Conservation (phyloP, 805 yeast genomes). For the Ogataea salicorniae region DNA sequence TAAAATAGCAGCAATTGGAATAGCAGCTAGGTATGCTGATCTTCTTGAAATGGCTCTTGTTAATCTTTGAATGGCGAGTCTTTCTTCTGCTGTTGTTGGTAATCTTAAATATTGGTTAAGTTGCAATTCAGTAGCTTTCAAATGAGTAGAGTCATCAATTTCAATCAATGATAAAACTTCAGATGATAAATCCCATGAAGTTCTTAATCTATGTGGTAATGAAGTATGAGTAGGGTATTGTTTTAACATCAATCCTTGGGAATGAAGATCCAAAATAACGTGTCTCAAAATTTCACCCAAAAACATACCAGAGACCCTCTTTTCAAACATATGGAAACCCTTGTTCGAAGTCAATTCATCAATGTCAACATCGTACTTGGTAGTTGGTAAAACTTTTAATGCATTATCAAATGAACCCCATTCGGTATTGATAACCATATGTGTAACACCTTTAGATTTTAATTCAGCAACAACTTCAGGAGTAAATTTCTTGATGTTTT, state of each 20-base stretch:
- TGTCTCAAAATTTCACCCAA: slow-evolving; percentile 85
- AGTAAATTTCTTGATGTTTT: slow-evolving; percentile 70
- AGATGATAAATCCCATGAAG: slow-evolving; percentile 74
- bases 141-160: slow-evolving; percentile 72
- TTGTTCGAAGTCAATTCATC: slow-evolving; percentile 74
- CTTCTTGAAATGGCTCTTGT: slow-evolving; percentile 80
- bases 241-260: slow-evolving; percentile 50
- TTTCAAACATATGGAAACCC: slow-evolving; percentile 89
- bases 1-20: slow-evolving; percentile 81
- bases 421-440: slow-evolving; percentile 91
- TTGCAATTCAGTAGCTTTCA: slow-evolving; percentile 65
- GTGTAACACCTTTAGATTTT: slow-evolving; percentile 41
- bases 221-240: slow-evolving; percentile 41
- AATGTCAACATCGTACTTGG: slow-evolving; percentile 68
- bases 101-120: slow-evolving; percentile 62
- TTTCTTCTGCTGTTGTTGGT: slow-evolving; percentile 67
- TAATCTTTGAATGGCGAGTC: slow-evolving; percentile 63
- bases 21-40: slow-evolving; percentile 86
- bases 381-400: slow-evolving; percentile 66
- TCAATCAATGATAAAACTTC: slow-evolving; percentile 84
- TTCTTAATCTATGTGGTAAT: slow-evolving; percentile 59
- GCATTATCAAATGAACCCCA: slow-evolving; percentile 97
- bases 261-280: slow-evolving; percentile 62
- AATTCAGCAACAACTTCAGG: slow-evolving; percentile 35
- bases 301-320: slow-evolving; percentile 88